Evolutionary conservation across 306 rosid species (phyloP).

Genomic region (Acmispon strigosus): DNA sequence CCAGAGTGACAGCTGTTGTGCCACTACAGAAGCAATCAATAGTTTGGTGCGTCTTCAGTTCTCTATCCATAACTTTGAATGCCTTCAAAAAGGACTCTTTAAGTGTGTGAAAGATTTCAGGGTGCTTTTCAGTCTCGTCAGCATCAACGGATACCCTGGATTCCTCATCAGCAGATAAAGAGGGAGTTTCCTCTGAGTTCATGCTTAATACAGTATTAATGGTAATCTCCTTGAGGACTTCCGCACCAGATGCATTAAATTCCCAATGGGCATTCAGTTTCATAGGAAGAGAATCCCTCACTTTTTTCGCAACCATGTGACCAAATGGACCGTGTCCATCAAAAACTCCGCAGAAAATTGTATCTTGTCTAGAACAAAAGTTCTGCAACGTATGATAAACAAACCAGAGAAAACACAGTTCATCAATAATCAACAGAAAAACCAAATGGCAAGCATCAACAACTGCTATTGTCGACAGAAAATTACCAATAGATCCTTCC

Average conservation of each 20-base stretch:
- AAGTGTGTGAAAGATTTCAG: slow-evolving; percentile 67
- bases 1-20: slow-evolving; percentile 87
- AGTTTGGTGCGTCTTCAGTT: slow-evolving; percentile 59
- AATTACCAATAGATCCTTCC: not conserved
- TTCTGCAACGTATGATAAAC: slow-evolving; percentile 46
- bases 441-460: slow-evolving; percentile 9
- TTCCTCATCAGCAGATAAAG: slow-evolving; percentile 67
- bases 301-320: slow-evolving; percentile 97
- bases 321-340: slow-evolving; percentile 99
- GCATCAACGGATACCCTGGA: slow-evolving; percentile 45
- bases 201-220: slow-evolving; percentile 54
- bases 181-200: slow-evolving; percentile 55
- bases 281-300: slow-evolving; percentile 96
- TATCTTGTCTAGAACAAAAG: slow-evolving; percentile 72
- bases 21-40: slow-evolving; percentile 95
- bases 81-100: slow-evolving; percentile 85
- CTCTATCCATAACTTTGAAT: slow-evolving; percentile 85
- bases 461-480: not conserved
- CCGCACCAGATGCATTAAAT: slow-evolving; percentile 43
- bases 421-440: not conserved
- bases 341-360: slow-evolving; percentile 94
- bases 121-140: slow-evolving; percentile 62
- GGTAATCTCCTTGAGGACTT: slow-evolving; percentile 67
- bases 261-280: slow-evolving; percentile 89
- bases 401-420: slow-evolving; percentile 10